These are phyloP conservation scores for Fragaria ananassa DNA, from an alignment of 306 rosid genomes.

Conservation along the genomic window DNA sequence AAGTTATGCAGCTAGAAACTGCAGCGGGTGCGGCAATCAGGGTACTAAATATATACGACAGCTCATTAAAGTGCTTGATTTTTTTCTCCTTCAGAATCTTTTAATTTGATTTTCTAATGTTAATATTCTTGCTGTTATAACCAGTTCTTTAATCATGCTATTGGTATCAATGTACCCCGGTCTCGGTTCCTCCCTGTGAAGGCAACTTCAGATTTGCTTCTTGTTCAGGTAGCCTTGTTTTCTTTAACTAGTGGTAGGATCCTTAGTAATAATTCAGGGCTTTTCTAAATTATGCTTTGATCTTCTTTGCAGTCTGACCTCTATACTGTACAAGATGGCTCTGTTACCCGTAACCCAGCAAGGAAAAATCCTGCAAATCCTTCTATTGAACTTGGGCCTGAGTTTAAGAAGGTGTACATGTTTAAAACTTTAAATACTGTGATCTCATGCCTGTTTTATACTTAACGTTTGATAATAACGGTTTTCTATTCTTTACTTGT, in stretches of 20 bases:
- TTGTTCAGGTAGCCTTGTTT: conserved; percentile 70
- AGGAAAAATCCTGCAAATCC: conserved; percentile 87
- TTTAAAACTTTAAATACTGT: conserved; percentile 17
- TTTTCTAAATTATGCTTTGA: conserved; percentile 11
- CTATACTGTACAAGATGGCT: conserved; percentile 74
- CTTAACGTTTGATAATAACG: conserved; percentile 7
- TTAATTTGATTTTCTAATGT: background rate
- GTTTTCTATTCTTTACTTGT: conserved; percentile 25
- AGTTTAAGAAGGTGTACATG: conserved; percentile 69
- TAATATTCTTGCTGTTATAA: conserved; percentile 4
- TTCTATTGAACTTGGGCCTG: conserved; percentile 92
- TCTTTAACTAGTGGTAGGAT: conserved; percentile 12
- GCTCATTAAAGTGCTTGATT: conserved; percentile 11
- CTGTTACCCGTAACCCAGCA: conserved; percentile 55
- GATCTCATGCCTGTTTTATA: conserved; percentile 14
- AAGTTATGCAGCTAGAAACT: conserved; percentile 97
- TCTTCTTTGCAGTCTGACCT: conserved; percentile 73
- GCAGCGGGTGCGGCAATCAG: conserved; percentile 99
- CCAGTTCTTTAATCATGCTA: conserved; percentile 88
- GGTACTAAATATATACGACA: conserved; percentile 42
- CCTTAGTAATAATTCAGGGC: conserved; percentile 14
- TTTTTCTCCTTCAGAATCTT: background rate
- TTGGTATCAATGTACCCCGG: conserved; percentile 89
- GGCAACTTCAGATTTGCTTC: conserved; percentile 98
- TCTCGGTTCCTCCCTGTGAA: conserved; percentile 97